Evolutionary conservation across 192 early-diverging fungal species (phyloP), one percentile per base, ranked within the genome.

Genomic region (Helicostylum pulchrum): DNA sequence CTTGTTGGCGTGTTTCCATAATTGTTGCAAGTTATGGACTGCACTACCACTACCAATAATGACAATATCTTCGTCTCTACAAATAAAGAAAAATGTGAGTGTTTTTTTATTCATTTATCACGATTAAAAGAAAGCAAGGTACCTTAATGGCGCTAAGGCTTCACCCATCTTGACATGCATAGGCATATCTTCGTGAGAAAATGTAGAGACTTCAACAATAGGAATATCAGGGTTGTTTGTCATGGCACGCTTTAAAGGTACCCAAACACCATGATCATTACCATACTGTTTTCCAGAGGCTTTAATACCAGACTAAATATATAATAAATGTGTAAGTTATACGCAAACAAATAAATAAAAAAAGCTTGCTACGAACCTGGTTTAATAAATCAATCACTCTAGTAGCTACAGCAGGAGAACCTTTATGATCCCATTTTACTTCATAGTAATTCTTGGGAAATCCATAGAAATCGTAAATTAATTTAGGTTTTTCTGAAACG

Each of bases 201-300:
- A 82, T 2, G 85, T 71, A n/a, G 87, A 88, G 36, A 90, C 73
- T 61, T 88, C 85, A 11, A 86, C 70, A 56, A 90, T 80, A 0
- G 88, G 88, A 57, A 90, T 80, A 10, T 74, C 73, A 23, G 70
- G 67, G 12, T 78, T 73, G 0, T 72, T 76, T 46, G 80, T 67
- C 10, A 87, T 75, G n/a, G 86, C 86, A 15, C 84, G 73, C 42
- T 88, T 81, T 23, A 88, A 60, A 4, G 83, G 85, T 0, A 88
- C 84, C 88, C 88, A 90, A 2, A 82, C 80, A 20, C 88, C 88
- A 56, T 90, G 88, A 52, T 90, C 88, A 20, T 85, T 75, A 2
- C 88, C 88, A 12, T 86, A 77, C 32, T 82, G 74, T 3, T 79
- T 74, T 7, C 62, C 53, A 4, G 76, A 69, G 15, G 80, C 80